Percentiles rank a stretch among this genome's conserved stretches.
Conservation (phyloP, 768 basidiomycete species). For the Phylloporus sp. region DNA sequence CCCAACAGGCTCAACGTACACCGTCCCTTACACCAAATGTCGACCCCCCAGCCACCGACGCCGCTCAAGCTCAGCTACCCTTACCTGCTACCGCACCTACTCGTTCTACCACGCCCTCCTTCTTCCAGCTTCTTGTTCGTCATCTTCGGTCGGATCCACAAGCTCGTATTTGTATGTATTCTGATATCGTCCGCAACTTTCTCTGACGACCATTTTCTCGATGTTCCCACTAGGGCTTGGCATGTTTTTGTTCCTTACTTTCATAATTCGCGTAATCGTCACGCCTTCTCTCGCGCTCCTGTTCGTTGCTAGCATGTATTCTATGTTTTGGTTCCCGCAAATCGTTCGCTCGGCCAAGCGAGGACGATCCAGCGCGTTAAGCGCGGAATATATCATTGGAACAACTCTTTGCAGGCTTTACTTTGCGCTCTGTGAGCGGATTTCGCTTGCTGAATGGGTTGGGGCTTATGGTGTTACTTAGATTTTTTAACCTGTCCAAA, state of each 20-base stretch:
- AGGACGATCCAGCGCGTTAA: slow-evolving; percentile 66
- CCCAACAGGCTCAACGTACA: slow-evolving; percentile 25
- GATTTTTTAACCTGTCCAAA: slow-evolving; percentile 81
- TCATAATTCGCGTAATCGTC: slow-evolving; percentile 72
- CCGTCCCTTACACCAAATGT: slow-evolving; percentile 6
- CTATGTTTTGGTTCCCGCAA: slow-evolving; percentile 82
- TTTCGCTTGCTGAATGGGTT: neutral
- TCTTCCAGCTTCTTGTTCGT: slow-evolving; percentile 51
- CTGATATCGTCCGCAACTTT: neutral
- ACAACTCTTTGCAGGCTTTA: slow-evolving; percentile 69
- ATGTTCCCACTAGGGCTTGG: slow-evolving; percentile 50
- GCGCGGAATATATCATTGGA: slow-evolving; percentile 70
- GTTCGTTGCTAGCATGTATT: slow-evolving; percentile 67
- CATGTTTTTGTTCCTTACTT: slow-evolving; percentile 62
- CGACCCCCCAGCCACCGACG: slow-evolving; percentile 1
- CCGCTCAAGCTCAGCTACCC: slow-evolving; percentile 16
- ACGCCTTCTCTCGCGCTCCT: slow-evolving; percentile 62
- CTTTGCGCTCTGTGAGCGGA: slow-evolving; percentile 66
- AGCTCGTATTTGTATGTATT: slow-evolving; percentile 60
- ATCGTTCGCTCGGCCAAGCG: slow-evolving; percentile 72
- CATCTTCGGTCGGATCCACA: slow-evolving; percentile 68
- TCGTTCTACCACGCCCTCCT: slow-evolving; percentile 15
- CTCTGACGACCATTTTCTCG: slow-evolving; percentile 1
- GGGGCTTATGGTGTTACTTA: slow-evolving; percentile 28
- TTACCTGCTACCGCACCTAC: slow-evolving; percentile 19